phyloP scores from a whole-genome alignment of 352 stramenopile genomes.

The Phytophthora niederhauseri region DNA sequence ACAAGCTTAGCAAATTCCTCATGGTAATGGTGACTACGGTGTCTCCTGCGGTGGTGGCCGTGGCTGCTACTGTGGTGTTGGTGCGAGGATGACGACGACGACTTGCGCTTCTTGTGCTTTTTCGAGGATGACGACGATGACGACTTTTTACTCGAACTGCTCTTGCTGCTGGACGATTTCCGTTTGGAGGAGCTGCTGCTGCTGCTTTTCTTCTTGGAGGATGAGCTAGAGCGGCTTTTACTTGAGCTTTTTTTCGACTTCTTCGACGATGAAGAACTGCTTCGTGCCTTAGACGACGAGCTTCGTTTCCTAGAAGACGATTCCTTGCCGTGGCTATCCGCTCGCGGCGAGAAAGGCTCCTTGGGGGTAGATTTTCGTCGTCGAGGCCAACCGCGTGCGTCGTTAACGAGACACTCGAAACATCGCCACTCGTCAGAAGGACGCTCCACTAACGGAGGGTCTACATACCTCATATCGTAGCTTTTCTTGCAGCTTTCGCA shows the following conservation, averaged over 20 bases:
- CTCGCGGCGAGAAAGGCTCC: slow-evolving; percentile 37
- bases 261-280: slow-evolving; percentile 48
- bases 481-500: slow-evolving; percentile 79
- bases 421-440: slow-evolving; percentile 83
- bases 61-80: slow-evolving; percentile 58
- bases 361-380: slow-evolving; percentile 43
- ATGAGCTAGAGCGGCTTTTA: slow-evolving; percentile 48
- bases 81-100: slow-evolving; percentile 65
- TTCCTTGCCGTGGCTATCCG: slow-evolving; percentile 6
- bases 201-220: slow-evolving; percentile 53
- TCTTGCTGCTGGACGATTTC: slow-evolving; percentile 53
- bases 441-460: slow-evolving; percentile 77
- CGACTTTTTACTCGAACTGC: slow-evolving; percentile 60
- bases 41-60: slow-evolving; percentile 56
- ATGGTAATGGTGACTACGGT: slow-evolving; percentile 66
- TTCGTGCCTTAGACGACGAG: slow-evolving; percentile 52
- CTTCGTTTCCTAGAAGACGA: slow-evolving; percentile 41
- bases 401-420: slow-evolving; percentile 90
- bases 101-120: slow-evolving; percentile 76
- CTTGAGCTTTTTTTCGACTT: slow-evolving; percentile 45
- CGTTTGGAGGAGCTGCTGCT: slow-evolving; percentile 51
- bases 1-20: slow-evolving; percentile 76
- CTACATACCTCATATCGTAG: slow-evolving; percentile 87
- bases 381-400: slow-evolving; percentile 81
- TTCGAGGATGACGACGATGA: slow-evolving; percentile 59